These are phyloP conservation scores for Brettanomyces naardenensis DNA, from an alignment of 805 yeast species.

Conservation along the genomic window DNA sequence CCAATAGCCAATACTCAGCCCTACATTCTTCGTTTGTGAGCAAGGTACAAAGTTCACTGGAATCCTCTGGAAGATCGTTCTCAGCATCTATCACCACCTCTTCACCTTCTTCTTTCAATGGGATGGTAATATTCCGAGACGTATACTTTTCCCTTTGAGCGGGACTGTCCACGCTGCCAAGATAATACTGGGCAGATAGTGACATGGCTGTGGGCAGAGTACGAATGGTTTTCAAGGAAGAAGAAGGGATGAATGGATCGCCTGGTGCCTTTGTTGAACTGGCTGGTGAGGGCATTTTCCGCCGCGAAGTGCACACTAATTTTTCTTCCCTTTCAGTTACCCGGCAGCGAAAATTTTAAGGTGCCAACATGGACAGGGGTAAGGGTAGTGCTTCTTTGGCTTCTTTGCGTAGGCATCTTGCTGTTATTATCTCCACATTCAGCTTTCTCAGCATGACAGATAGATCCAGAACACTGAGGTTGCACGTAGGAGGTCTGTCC, in stretches of 20 bases:
- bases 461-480: slow-evolving; percentile 5
- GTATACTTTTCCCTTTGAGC: slow-evolving; percentile 16
- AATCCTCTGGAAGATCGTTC: slow-evolving; percentile 84
- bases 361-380: too few relatives aligned
- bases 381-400: slow-evolving; percentile 1
- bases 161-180: slow-evolving; percentile 13
- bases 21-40: slow-evolving; percentile 75
- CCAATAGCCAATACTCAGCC: slow-evolving; percentile 73
- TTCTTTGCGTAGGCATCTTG: neutral
- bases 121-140: slow-evolving; percentile 38
- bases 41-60: slow-evolving; percentile 70
- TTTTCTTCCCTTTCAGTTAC: too few relatives aligned
- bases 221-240: neutral
- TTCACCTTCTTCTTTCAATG: slow-evolving; percentile 68
- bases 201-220: slow-evolving; percentile 3
- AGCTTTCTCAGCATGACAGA: slow-evolving; percentile 1
- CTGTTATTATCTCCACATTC: too few relatives aligned
- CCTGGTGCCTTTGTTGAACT: too few relatives aligned
- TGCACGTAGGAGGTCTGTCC: slow-evolving; percentile 69
- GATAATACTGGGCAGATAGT: slow-evolving; percentile 21
- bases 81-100: slow-evolving; percentile 77
- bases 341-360: too few relatives aligned
- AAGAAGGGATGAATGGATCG: neutral
- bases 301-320: too few relatives aligned
- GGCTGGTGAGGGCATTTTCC: too few relatives aligned